Evolutionary conservation across 352 stramenopile species (phyloP).

Genomic region (Globisporangium splendens): DNA sequence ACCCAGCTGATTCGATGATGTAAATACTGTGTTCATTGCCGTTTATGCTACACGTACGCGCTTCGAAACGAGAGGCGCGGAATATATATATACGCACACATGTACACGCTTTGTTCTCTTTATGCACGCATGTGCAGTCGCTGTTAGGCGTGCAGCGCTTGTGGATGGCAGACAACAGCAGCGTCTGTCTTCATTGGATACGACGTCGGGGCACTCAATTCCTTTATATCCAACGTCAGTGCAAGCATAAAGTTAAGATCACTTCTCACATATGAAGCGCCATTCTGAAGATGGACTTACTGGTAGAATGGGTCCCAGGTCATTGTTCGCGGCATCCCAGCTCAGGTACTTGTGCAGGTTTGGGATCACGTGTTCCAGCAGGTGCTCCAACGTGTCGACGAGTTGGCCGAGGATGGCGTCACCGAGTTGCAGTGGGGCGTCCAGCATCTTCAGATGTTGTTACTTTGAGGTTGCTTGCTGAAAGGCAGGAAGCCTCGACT

Average conservation of each 20-base stretch:
- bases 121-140: too few relatives aligned
- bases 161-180: background rate
- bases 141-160: background rate
- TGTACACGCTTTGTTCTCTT: too few relatives aligned
- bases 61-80: too few relatives aligned
- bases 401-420: background rate
- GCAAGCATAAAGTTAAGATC: background rate
- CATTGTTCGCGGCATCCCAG: constrained; percentile 31
- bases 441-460: background rate
- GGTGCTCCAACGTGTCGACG: background rate
- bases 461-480: background rate
- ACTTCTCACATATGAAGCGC: background rate
- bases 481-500: background rate
- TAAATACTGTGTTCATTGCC: too few relatives aligned
- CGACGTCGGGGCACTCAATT: background rate
- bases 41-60: too few relatives aligned
- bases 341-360: constrained; percentile 41
- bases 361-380: constrained; percentile 36
- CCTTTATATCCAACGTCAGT: background rate
- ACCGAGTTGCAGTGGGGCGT: background rate
- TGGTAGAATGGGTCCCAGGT: constrained; percentile 30
- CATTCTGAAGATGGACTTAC: constrained; percentile 1
- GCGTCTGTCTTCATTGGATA: background rate
- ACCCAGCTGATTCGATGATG: too few relatives aligned
- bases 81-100: background rate